Conservation (phyloP, 1,284 basidiomycete genomes). For the Coniferiporia sulphurascens region DNA sequence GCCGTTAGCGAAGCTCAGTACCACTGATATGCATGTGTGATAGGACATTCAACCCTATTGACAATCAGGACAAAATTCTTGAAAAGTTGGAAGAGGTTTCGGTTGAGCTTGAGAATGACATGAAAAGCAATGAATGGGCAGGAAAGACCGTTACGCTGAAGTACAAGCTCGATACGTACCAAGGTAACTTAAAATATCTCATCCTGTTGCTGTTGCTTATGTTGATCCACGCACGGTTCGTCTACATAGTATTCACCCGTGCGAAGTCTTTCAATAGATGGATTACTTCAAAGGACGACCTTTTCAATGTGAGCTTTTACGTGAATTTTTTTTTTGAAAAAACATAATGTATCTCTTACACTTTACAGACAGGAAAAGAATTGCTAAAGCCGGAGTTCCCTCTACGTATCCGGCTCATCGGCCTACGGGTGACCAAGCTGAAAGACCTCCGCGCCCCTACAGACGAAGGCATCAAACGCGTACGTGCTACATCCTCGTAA, state of each 20-base stretch:
- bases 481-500: slow-evolving; percentile 1
- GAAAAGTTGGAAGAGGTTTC: slow-evolving; percentile 76
- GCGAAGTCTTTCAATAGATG: slow-evolving; percentile 36
- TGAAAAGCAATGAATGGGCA: slow-evolving; percentile 65
- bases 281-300: slow-evolving; percentile 36
- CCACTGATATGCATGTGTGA: background rate
- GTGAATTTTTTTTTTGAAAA: too few species aligned
- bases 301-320: slow-evolving; percentile 32
- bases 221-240: background rate
- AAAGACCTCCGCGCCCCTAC: slow-evolving; percentile 33
- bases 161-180: slow-evolving; percentile 50
- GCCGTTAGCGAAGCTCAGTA: background rate
- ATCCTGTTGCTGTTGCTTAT: background rate
- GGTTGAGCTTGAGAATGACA: slow-evolving; percentile 73
- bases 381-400: slow-evolving; percentile 41
- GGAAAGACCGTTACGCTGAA: slow-evolving; percentile 77
- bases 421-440: slow-evolving; percentile 39
- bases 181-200: slow-evolving; percentile 3
- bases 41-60: slow-evolving; percentile 74
- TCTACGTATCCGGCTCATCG: slow-evolving; percentile 38
- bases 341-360: background rate
- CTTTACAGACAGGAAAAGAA: slow-evolving; percentile 34
- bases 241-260: slow-evolving; percentile 37
- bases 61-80: slow-evolving; percentile 61
- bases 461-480: slow-evolving; percentile 25